These are phyloP conservation scores for Saposhnikovia divaricata DNA, from an alignment of 129 eudicot species.

Conservation along the genomic window DNA sequence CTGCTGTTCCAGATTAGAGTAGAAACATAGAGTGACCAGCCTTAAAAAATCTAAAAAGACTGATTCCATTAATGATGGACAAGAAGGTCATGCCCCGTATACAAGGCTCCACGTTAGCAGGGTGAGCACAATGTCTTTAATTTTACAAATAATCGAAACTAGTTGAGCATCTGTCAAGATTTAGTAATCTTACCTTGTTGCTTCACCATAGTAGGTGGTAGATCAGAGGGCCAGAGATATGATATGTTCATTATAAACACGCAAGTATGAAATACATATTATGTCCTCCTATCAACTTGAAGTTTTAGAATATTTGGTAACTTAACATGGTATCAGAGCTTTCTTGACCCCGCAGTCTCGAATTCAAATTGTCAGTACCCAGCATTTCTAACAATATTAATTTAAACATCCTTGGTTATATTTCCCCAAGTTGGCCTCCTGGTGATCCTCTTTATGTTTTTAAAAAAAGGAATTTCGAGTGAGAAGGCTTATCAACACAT, in stretches of 20 bases:
- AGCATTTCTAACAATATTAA: neutral
- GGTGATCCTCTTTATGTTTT: neutral
- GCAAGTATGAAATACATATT: neutral
- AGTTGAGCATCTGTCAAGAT: neutral
- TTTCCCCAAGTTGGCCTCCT: neutral
- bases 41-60: neutral
- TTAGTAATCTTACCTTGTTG: neutral
- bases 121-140: neutral
- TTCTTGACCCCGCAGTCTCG: neutral
- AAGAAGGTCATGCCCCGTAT: neutral
- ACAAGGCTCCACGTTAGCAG: neutral
- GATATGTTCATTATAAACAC: neutral
- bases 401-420: neutral
- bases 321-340: neutral
- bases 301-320: neutral
- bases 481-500: neutral
- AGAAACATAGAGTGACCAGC: neutral
- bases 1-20: neutral
- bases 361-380: neutral
- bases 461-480: neutral
- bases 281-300: neutral
- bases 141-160: neutral
- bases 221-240: neutral
- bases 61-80: neutral
- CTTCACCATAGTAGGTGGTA: neutral